Percentiles rank a stretch among this genome's conserved stretches.
Evolutionary conservation across 495 filamentous ascomycete genomes (phyloP).

Genomic region (Daldinia loculata): DNA sequence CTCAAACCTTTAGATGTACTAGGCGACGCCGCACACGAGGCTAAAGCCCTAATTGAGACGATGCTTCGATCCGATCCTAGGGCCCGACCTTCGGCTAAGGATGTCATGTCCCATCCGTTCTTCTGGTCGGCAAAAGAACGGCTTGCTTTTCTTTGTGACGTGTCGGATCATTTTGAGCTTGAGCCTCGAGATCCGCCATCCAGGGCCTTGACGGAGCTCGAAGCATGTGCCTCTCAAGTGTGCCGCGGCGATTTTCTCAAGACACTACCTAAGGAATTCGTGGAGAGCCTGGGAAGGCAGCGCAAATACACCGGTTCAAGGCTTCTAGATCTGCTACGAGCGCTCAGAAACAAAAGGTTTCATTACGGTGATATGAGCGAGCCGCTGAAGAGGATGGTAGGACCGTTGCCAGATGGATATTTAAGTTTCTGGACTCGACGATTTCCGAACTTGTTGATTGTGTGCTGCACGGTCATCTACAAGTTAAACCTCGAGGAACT

Average conservation of each 20-base stretch:
- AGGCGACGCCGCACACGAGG: constrained; percentile 85
- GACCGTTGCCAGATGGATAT: constrained; percentile 83
- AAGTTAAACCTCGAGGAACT: constrained; percentile 69
- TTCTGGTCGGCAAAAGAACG: constrained; percentile 92
- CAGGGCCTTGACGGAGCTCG: constrained; percentile 67
- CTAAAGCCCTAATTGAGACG: constrained; percentile 79
- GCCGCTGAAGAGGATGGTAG: constrained; percentile 79
- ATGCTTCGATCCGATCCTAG: constrained; percentile 84
- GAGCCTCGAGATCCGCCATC: constrained; percentile 85
- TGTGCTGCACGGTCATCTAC: constrained; percentile 76
- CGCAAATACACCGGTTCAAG: constrained; percentile 88
- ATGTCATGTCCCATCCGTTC: constrained; percentile 91
- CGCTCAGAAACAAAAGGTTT: constrained; percentile 92
- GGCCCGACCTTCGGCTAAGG: constrained; percentile 71
- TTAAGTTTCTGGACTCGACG: constrained; percentile 81
- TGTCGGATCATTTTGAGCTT: constrained; percentile 93
- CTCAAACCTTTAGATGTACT: constrained; percentile 74
- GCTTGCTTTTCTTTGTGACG: constrained; percentile 88
- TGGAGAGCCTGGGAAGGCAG: constrained; percentile 89
- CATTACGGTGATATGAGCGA: constrained; percentile 93
- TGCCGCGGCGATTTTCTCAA: constrained; percentile 76
- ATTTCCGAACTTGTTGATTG: constrained; percentile 86
- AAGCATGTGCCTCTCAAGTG: constrained; percentile 49
- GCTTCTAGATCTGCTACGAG: constrained; percentile 87
- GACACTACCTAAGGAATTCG: constrained; percentile 77